A percentile compares a stretch with the other conserved stretches of the same genome.
These are phyloP conservation scores for Lathyrus aphaca DNA, from an alignment of 306 rosid species.

Conservation along the genomic window DNA sequence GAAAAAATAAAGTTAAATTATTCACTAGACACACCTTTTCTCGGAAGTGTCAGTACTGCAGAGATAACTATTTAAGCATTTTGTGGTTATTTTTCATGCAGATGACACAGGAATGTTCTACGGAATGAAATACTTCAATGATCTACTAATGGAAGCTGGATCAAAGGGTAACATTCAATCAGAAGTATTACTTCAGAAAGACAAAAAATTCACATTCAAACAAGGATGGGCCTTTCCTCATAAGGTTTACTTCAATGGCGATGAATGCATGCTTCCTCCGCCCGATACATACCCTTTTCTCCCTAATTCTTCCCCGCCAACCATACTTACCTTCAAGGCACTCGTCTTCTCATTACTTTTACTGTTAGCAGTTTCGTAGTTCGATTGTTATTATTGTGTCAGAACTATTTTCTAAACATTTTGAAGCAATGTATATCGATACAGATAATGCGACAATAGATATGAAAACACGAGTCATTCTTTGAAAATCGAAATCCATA, in stretches of 20 bases:
- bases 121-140: slow-evolving; percentile 80
- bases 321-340: slow-evolving; percentile 37
- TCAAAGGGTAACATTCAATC: slow-evolving; percentile 78
- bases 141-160: slow-evolving; percentile 87
- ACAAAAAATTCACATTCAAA: slow-evolving; percentile 79
- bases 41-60: too few species aligned
- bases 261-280: slow-evolving; percentile 91
- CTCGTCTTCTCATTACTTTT: slow-evolving; percentile 50
- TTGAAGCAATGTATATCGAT: slow-evolving; percentile 42
- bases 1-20: too few species aligned
- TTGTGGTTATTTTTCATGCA: slow-evolving; percentile 45
- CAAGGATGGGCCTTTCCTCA: slow-evolving; percentile 97
- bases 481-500: slow-evolving; percentile 24
- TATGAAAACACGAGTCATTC: slow-evolving; percentile 18
- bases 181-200: slow-evolving; percentile 78
- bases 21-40: too few species aligned
- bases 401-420: slow-evolving; percentile 40
- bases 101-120: slow-evolving; percentile 94
- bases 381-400: slow-evolving; percentile 15
- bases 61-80: neutral
- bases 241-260: slow-evolving; percentile 88
- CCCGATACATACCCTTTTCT: slow-evolving; percentile 86
- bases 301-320: slow-evolving; percentile 63
- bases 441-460: slow-evolving; percentile 20
- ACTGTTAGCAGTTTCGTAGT: slow-evolving; percentile 57